These are phyloP conservation scores for Tylopilus sp. DNA, from an alignment of 1,284 basidiomycete species.

Conservation along the genomic window DNA sequence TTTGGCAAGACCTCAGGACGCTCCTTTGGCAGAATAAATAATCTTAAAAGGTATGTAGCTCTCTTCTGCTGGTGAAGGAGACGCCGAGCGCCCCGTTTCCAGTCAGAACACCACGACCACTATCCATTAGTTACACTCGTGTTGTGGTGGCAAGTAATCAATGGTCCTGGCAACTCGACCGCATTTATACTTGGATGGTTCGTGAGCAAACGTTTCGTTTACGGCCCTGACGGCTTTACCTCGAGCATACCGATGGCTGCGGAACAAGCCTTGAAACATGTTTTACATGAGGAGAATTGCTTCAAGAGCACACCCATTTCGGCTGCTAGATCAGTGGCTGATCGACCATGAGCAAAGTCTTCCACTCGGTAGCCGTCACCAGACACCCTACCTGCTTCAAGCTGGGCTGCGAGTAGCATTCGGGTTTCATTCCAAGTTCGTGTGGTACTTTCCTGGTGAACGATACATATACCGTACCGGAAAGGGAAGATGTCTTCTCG, in stretches of 20 bases:
- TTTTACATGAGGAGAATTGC: slow-evolving; percentile 42
- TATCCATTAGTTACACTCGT: slow-evolving; percentile 21
- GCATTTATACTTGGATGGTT: slow-evolving; percentile 57
- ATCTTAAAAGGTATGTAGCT: slow-evolving; percentile 13
- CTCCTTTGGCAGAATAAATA: slow-evolving; percentile 73
- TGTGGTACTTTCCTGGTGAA: slow-evolving; percentile 43
- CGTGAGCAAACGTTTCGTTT: slow-evolving; percentile 11
- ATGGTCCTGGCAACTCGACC: slow-evolving; percentile 41
- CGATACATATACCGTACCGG: slow-evolving; percentile 56
- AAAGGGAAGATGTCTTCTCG: slow-evolving; percentile 63
- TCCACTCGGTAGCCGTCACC: background rate
- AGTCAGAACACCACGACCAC: slow-evolving; percentile 6
- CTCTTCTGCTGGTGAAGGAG: background rate
- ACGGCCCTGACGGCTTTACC: slow-evolving; percentile 35
- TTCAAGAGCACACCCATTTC: slow-evolving; percentile 52
- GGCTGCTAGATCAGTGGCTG: slow-evolving; percentile 59
- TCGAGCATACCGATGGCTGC: slow-evolving; percentile 65
- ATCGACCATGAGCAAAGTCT: slow-evolving; percentile 8
- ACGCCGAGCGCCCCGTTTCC: background rate
- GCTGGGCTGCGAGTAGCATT: slow-evolving; percentile 35
- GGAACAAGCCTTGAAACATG: slow-evolving; percentile 52
- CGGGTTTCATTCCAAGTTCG: slow-evolving; percentile 50
- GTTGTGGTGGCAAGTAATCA: slow-evolving; percentile 28
- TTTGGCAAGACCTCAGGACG: slow-evolving; percentile 63
- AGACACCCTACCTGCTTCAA: slow-evolving; percentile 48